Percentiles rank a stretch among this genome's conserved stretches.
Evolutionary conservation across 768 basidiomycete genomes (phyloP).

Genomic region (Glaciozyma martinii): DNA sequence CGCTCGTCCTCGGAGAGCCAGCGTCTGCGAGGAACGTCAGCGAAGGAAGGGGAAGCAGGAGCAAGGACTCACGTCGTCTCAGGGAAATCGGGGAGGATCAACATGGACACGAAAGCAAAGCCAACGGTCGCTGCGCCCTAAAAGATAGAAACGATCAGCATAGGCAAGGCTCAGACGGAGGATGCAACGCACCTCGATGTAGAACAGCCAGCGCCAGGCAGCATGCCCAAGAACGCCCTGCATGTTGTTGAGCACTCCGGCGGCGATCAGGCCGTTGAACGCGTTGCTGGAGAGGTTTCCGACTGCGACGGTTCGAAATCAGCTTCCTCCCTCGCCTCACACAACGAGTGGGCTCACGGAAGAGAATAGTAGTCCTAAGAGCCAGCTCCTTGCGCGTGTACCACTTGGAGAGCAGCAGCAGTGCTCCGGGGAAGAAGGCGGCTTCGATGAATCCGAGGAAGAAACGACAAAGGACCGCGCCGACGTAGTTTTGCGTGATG

Average conservation of each 20-base stretch:
- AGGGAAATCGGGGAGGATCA: constrained; percentile 62
- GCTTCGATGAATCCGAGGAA: constrained; percentile 53
- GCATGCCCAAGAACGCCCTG: constrained; percentile 57
- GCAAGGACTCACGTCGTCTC: constrained; percentile 16
- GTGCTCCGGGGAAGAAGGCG: constrained; percentile 30
- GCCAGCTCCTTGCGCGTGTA: constrained; percentile 66
- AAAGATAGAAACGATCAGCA: too few relatives aligned
- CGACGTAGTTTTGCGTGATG: constrained; percentile 46
- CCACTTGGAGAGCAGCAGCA: constrained; percentile 58
- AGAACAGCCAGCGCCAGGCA: constrained; percentile 49
- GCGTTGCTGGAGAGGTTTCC: constrained; percentile 60
- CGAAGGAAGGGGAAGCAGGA: too few relatives aligned
- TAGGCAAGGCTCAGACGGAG: too few relatives aligned
- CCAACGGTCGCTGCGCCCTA: constrained; percentile 41
- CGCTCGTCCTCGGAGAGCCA: constrained; percentile 33
- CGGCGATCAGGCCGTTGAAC: constrained; percentile 68
- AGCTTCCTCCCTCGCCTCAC: too few relatives aligned
- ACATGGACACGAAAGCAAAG: constrained; percentile 50
- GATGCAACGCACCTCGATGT: too few relatives aligned
- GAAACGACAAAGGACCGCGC: constrained; percentile 51
- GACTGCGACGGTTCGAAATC: too few relatives aligned
- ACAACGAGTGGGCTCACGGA: constrained; percentile 38
- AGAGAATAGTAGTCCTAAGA: constrained; percentile 56
- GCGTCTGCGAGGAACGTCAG: neutral
- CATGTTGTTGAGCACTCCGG: constrained; percentile 66